These are phyloP conservation scores for Gymnopilus junonius DNA, from an alignment of 768 basidiomycete genomes.

Conservation along the genomic window DNA sequence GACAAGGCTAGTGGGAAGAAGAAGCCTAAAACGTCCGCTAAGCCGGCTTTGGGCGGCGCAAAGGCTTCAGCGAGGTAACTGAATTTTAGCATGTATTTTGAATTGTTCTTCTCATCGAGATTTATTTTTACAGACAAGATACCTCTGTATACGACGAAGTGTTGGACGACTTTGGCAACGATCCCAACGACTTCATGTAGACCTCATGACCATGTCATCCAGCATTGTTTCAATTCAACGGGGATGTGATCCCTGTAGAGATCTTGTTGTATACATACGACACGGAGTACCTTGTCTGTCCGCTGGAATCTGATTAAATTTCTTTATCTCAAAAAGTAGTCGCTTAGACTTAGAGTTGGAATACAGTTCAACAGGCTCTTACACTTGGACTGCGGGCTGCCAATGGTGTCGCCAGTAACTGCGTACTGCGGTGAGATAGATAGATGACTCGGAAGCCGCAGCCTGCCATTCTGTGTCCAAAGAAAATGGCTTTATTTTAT, in stretches of 20 bases:
- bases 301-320: neutral
- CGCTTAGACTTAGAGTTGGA: too few species aligned
- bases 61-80: constrained; percentile 70
- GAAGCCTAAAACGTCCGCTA: constrained; percentile 72
- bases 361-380: too few species aligned
- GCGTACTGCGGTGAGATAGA: too few species aligned
- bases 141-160: constrained; percentile 85
- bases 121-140: constrained; percentile 60
- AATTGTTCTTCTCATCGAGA: constrained; percentile 17
- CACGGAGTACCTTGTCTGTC: neutral
- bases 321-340: neutral
- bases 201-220: neutral
- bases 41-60: constrained; percentile 75
- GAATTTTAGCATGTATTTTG: neutral
- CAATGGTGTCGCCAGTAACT: too few species aligned
- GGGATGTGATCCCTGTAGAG: neutral
- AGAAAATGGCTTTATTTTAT: too few species aligned
- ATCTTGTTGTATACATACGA: neutral
- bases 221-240: neutral
- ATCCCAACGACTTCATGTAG: constrained; percentile 92
- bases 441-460: too few species aligned
- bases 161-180: constrained; percentile 83
- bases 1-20: constrained; percentile 91
- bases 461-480: too few species aligned
- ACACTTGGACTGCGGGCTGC: too few species aligned